Base-by-base conservation (phyloP, 352 stramenopile species). In the Phytophthora pisi region DNA sequence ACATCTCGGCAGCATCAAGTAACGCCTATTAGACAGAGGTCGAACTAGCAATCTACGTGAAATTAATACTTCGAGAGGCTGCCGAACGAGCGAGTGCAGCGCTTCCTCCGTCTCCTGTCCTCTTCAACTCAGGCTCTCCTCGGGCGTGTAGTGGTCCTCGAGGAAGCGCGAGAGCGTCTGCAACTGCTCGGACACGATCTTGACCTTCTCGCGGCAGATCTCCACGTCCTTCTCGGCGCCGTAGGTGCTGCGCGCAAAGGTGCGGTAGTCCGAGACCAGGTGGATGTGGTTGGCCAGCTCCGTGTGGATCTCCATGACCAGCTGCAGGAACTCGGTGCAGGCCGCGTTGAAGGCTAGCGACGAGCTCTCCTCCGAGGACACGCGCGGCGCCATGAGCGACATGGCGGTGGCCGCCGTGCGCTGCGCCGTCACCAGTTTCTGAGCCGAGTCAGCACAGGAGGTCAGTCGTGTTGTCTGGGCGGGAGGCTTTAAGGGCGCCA, bases 251-350 rank as follows among this genome's bases (percentile, higher is more conserved):
- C 88, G 86, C 26, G 82, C 84, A 64, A 89, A 96, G 11, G 77
- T 89, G 53, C 88, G 88, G 66, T 96, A 96, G 72, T 96, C 84
- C 51, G 84, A 89, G 31, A 96, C 88, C 16, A 96, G 65, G 72
- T 96, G 88, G 62, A 93, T 90, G 68, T 96, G 85, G 68, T 79
- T 82, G 15, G 86, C 88, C 18, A 96, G 75, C 61, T 96, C 88
- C 6, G 80, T 78, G 76, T 96, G 88, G 61, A 96, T 91, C 66
- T 93, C 84, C 57, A 89, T 84, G n/a, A 96, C 79, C 47, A 94
- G 81, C 75, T 94, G 88, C 58, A 96, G 70, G 69, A 96, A 96
- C 64, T 94, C 86, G 45, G 83, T 92, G 62, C 86, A 91, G 20
- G 88, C 66, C 54, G 78, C 74, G 66, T 89, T 92, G 66, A 96